Conservation (phyloP, 2,329 filamentous ascomycete genomes). For the Xylariaceae sp. region DNA sequence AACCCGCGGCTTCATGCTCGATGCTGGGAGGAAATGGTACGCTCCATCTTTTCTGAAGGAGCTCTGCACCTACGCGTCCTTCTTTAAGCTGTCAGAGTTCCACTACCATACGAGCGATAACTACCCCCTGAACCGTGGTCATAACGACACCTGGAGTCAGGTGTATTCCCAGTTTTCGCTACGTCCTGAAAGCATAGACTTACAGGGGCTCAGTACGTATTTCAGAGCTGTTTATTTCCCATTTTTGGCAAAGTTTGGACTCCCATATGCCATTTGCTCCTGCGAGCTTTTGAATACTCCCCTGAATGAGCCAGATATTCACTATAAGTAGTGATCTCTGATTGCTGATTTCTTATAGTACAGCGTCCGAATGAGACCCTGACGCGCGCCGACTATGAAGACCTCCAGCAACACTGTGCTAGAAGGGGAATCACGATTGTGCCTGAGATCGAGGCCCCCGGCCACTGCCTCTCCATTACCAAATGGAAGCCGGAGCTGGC, state of each 20-base stretch:
- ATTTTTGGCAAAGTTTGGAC: too few species aligned
- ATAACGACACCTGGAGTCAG: conserved; percentile 51
- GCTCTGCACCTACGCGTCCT: conserved; percentile 51
- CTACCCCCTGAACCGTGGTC: conserved; percentile 53
- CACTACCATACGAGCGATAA: conserved; percentile 58
- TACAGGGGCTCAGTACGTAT: conserved; percentile 49
- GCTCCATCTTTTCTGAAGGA: conserved; percentile 48
- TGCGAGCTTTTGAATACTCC: too few species aligned
- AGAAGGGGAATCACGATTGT: conserved; percentile 57
- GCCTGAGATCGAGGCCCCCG: conserved; percentile 61
- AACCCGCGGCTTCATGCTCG: conserved; percentile 52
- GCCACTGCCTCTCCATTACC: conserved; percentile 57
- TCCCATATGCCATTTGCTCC: too few species aligned
- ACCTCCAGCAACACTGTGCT: conserved; percentile 57
- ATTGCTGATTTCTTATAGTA: too few species aligned
- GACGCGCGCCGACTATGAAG: conserved; percentile 51
- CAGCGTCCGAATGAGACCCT: conserved; percentile 54
- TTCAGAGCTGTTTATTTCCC: too few species aligned
- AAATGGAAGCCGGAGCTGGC: conserved; percentile 62
- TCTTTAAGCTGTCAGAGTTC: conserved; percentile 56
- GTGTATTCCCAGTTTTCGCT: conserved; percentile 54
- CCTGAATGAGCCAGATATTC: too few species aligned
- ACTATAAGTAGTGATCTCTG: too few species aligned
- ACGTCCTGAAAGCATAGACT: conserved; percentile 43
- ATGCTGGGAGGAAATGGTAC: conserved; percentile 53